These are phyloP conservation scores for Mycosphaerelloides madeirae DNA, from an alignment of 2,329 filamentous ascomycete species.

Conservation along the genomic window DNA sequence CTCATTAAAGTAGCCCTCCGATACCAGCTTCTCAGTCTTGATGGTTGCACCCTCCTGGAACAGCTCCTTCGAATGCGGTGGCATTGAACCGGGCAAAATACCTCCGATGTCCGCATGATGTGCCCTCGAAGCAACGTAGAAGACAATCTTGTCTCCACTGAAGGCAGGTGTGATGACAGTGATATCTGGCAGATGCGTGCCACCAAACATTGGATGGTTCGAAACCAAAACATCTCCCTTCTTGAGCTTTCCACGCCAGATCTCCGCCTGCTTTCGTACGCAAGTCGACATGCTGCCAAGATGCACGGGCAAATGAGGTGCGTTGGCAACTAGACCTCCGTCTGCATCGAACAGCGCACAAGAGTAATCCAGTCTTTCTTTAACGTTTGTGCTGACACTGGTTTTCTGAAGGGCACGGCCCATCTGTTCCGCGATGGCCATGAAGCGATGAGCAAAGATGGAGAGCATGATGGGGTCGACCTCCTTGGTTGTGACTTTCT, in stretches of 20 bases:
- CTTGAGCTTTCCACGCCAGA: conserved; percentile 74
- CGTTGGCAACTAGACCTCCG: conserved; percentile 71
- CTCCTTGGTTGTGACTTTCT: conserved; percentile 48
- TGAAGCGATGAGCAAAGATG: conserved; percentile 77
- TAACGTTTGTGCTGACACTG: conserved; percentile 73
- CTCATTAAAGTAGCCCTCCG: conserved; percentile 73
- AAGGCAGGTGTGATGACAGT: conserved; percentile 78
- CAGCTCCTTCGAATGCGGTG: conserved; percentile 62
- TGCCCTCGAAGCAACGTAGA: conserved; percentile 74
- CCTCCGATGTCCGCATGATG: conserved; percentile 84
- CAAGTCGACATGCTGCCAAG: conserved; percentile 83
- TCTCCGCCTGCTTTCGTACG: conserved; percentile 70
- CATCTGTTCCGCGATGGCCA: conserved; percentile 85
- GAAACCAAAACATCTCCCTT: conserved; percentile 77
- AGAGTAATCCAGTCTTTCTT: conserved; percentile 77
- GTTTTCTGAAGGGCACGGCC: conserved; percentile 74
- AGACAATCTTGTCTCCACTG: conserved; percentile 68
- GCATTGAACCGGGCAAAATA: conserved; percentile 78
- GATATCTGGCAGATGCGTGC: conserved; percentile 78
- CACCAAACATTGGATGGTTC: conserved; percentile 79
- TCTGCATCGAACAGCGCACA: conserved; percentile 74
- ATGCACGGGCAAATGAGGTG: conserved; percentile 76
- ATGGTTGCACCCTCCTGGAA: conserved; percentile 55
- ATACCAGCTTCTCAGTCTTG: conserved; percentile 63
- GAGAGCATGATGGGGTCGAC: conserved; percentile 73